These are phyloP conservation scores for Vigna hirtella DNA, from an alignment of 306 rosid genomes.

Conservation along the genomic window DNA sequence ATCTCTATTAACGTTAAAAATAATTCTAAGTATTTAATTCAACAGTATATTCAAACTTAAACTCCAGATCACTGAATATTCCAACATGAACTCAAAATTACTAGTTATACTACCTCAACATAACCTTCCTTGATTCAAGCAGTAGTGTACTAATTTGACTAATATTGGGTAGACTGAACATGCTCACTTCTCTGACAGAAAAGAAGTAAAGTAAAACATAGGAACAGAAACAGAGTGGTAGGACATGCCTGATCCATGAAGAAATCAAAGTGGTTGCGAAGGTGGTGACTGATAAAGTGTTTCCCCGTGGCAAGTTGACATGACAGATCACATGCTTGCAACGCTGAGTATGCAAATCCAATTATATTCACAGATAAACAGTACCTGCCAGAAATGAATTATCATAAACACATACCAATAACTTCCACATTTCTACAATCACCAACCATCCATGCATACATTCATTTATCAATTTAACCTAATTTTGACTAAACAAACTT, in stretches of 20 bases:
- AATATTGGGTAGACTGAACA: neutral
- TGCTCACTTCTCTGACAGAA: neutral
- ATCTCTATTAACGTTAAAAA: no score
- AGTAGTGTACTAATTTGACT: neutral
- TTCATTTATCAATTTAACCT: neutral
- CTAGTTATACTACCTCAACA: no score
- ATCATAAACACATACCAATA: neutral
- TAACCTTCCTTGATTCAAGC: no score
- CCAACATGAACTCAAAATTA: no score
- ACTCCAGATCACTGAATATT: no score
- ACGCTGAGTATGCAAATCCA: constrained; percentile 69
- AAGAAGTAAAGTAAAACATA: neutral
- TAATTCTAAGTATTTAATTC: no score
- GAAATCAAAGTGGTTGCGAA: constrained; percentile 71
- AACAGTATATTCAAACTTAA: no score
- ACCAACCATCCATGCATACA: no score
- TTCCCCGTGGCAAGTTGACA: constrained; percentile 57
- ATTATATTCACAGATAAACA: constrained; percentile 78
- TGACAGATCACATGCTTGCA: constrained; percentile 74
- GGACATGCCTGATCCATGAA: constrained; percentile 89
- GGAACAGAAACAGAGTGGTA: neutral
- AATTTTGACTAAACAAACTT: neutral
- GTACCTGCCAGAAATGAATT: constrained; percentile 63
- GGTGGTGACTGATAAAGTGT: constrained; percentile 53
- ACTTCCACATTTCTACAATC: neutral